Evolutionary conservation across 2,329 filamentous ascomycete species (phyloP), one percentile per base, ranked within the genome.

Genomic region (Ophiostoma australiae): DNA sequence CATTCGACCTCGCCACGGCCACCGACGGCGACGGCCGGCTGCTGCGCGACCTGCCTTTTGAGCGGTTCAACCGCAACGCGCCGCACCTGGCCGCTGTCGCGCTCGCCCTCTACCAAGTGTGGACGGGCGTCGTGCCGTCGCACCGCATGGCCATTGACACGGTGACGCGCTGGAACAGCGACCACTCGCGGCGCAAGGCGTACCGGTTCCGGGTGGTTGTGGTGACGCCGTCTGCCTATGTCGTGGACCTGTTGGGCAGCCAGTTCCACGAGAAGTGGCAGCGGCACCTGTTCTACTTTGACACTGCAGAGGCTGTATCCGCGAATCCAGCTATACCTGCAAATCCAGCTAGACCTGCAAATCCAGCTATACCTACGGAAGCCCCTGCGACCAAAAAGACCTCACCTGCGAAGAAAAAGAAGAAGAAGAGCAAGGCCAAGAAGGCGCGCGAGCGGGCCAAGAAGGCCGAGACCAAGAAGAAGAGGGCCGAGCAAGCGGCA

Each of bases 111-210:
- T 52, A 71, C 48, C 23, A 61, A 2, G n/a, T 72, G 2, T 72
- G 69, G 69, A 15, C 20, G 27, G 23, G 37, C 27, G 67, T 72
- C 7, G 35, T 72, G 23, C 71, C 71, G 33, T 17, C 31, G 3
- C 71, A 72, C 69, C 71, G 71, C 1, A 11, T 55, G 10, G 69
- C 69, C n/a, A 68, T 72, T n/a, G 71, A 72, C 63, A 5, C 10
- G 23, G 69, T 68, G 11, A 33, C 71, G 17, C 66, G 58, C 20
- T 61, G 68, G 58, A 72, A 58, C 44, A 72, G 71, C 69, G 69
- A 72, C 69, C 71, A 72, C 27, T 31, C 69, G 37, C 71, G 71
- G 48, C 69, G 69, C 67, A 70, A 69, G 69, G 71, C 71, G 10
- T 72, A 72, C 48, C 67, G 71, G 13, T 69, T 72, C 48, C 69